Base-by-base conservation (phyloP, 2,329 filamentous ascomycete genomes). In the Colletotrichum neosansevieriae region DNA sequence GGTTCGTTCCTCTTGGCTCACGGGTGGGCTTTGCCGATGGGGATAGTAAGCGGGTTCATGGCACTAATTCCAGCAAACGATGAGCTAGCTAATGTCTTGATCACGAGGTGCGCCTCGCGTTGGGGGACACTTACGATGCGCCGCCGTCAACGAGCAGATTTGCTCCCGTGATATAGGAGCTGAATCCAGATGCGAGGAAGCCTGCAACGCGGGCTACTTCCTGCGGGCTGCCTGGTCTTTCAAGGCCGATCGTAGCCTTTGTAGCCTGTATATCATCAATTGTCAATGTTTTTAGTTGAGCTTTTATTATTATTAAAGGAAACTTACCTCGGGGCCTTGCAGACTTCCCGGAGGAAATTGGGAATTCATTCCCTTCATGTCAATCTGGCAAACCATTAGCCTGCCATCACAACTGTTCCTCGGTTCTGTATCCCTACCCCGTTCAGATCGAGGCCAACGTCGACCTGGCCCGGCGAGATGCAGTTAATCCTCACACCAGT, bases 61-160 rank as follows among this genome's bases (percentile, higher is more conserved):
- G 78, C 77, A 66, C 77, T 79, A 34, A 32, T 24, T 9, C 34
- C 51, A 29, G 47, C 47, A 42, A 32, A 32, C 29, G 12, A 60
- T 75, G 63, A 74, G 70, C 58, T 65, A 74, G 70, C 58, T 65
- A 56, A 53, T 49, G 29, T 15, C 44, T 12, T 29, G 44, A 45
- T 38, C 51, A 69, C 21, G 24, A 11, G 38, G 21, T 58, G 56
- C 17, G 49, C 13, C 34, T 29, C n/a, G 36, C 15, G 12, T 2
- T 10, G 32, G 5, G 29, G 36, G 21, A 45, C 42, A 74, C 76
- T 75, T 67, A 79, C 77, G 76, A 78, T 19, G 86, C 85, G 7
- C 88, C 88, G 4, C 87, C 88, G 78, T 90, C 88, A 13, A 90
- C 87, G 13, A 89, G 83, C 72, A 90, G 76, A 74, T 90, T 90